A percentile compares a stretch with the other conserved stretches of the same genome.
Conservation (phyloP, 192 early-diverging fungal genomes). For the Diversispora epigaea region DNA sequence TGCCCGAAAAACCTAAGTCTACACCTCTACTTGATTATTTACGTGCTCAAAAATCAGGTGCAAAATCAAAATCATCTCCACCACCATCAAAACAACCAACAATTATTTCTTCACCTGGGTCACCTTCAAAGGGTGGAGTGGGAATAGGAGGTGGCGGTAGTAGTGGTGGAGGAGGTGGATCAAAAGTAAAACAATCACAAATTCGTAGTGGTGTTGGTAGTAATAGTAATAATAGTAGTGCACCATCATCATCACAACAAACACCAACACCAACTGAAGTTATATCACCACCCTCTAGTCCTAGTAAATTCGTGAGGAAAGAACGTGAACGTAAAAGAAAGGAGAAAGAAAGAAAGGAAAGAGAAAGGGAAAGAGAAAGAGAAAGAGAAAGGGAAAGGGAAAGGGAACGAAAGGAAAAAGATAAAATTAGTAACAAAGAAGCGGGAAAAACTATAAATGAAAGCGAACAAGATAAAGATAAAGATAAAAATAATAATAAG, state of each 20-base stretch:
- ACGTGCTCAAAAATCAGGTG: slow-evolving; percentile 68
- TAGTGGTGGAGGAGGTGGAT: slow-evolving; percentile 28
- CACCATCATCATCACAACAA: slow-evolving; percentile 5
- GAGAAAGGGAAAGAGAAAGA: slow-evolving; percentile 14
- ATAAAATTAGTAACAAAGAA: neutral
- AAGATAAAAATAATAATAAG: neutral
- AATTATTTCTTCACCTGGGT: neutral
- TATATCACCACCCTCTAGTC: too few relatives aligned
- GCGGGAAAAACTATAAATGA: neutral
- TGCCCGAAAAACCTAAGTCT: slow-evolving; percentile 61
- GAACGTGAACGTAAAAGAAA: slow-evolving; percentile 13
- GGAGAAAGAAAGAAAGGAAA: slow-evolving; percentile 17
- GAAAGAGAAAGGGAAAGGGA: slow-evolving; percentile 20
- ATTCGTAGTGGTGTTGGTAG: neutral
- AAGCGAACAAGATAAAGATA: neutral
- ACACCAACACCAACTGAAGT: too few relatives aligned
- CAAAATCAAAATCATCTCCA: slow-evolving; percentile 48
- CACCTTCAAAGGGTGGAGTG: neutral
- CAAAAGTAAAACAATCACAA: slow-evolving; percentile 23
- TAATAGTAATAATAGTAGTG: too few relatives aligned
- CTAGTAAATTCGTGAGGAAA: slow-evolving; percentile 7
- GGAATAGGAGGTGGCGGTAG: too few relatives aligned
- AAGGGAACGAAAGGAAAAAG: slow-evolving; percentile 13
- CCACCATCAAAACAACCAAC: slow-evolving; percentile 19
- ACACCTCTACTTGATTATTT: slow-evolving; percentile 75